phyloP scores from a whole-genome alignment of 2,329 filamentous ascomycete genomes.

The Epichloe sp. region DNA sequence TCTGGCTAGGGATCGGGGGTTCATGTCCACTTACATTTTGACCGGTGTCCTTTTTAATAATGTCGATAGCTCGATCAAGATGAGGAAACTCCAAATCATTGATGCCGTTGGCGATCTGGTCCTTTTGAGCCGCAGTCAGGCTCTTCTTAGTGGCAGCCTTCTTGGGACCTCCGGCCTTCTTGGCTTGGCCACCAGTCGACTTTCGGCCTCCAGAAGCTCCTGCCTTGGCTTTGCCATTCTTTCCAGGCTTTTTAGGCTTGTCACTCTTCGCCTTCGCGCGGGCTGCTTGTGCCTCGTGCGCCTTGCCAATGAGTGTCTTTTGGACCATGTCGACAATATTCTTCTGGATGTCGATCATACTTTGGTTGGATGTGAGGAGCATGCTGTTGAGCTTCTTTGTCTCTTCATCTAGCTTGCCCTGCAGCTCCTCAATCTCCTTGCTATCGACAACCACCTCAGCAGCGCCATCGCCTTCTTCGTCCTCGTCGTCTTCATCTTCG shows the following conservation, averaged over 20 bases:
- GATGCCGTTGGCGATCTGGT: conserved; percentile 77
- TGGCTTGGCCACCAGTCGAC: conserved; percentile 21
- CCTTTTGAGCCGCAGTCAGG: conserved; percentile 72
- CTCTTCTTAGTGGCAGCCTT: conserved; percentile 33
- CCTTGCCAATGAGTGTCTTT: conserved; percentile 61
- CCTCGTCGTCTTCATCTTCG: conserved; percentile 61
- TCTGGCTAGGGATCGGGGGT: too few species aligned
- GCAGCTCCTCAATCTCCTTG: conserved; percentile 37
- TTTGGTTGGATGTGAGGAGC: conserved; percentile 37
- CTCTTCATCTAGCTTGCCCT: conserved; percentile 40
- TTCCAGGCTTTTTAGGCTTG: conserved; percentile 46
- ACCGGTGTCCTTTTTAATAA: conserved; percentile 78
- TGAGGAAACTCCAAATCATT: conserved; percentile 66
- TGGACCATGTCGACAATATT: conserved; percentile 53
- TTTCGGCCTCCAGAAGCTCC: conserved; percentile 29
- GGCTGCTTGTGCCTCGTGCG: conserved; percentile 43
- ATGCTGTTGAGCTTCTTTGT: conserved; percentile 44
- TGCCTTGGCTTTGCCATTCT: conserved; percentile 41
- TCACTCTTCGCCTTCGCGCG: conserved; percentile 37
- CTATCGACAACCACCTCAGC: conserved; percentile 28
- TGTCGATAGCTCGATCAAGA: conserved; percentile 68
- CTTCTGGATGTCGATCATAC: conserved; percentile 42
- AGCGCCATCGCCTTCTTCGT: conserved; percentile 35
- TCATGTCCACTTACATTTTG: conserved; percentile 46
- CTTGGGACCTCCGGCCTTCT: conserved; percentile 27